Percentiles rank a stretch among this genome's conserved stretches.
These are phyloP conservation scores for Trichosporon ovoides DNA, from an alignment of 1,284 basidiomycete genomes.

Conservation along the genomic window DNA sequence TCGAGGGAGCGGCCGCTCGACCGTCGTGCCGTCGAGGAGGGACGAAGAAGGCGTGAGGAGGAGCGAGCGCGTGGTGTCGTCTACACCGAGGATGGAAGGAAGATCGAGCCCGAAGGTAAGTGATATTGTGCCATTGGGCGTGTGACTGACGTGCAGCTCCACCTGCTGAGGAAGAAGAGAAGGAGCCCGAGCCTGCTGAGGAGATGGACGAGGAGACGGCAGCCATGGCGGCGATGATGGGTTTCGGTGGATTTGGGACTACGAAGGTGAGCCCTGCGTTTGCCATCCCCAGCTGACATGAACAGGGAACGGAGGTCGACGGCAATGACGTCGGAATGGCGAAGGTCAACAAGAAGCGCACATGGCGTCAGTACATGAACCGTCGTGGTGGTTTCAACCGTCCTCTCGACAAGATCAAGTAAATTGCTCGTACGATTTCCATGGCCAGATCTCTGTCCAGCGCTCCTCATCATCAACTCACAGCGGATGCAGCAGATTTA, in stretches of 20 bases:
- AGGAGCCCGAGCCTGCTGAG: conserved; percentile 62
- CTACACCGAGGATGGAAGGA: conserved; percentile 29
- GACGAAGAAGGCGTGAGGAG: conserved; percentile 42
- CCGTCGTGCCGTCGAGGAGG: conserved; percentile 46
- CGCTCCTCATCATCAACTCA: background rate
- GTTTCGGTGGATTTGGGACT: conserved; percentile 76
- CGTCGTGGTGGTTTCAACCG: conserved; percentile 91
- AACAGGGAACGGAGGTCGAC: conserved; percentile 67
- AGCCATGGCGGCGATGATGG: conserved; percentile 87
- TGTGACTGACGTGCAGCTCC: background rate
- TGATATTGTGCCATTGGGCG: background rate
- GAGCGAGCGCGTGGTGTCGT: conserved; percentile 39
- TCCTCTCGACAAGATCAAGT: conserved; percentile 69
- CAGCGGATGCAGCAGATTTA: background rate
- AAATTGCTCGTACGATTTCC: conserved; percentile 7
- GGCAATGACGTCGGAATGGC: conserved; percentile 55
- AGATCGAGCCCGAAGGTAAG: conserved; percentile 25
- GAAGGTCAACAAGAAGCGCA: conserved; percentile 78
- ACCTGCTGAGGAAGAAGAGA: conserved; percentile 44
- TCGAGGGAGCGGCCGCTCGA: conserved; percentile 35
- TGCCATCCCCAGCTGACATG: conserved; percentile 8
- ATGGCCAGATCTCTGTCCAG: too few species aligned
- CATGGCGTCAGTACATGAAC: conserved; percentile 73
- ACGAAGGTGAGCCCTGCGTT: conserved; percentile 64
- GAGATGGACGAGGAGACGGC: conserved; percentile 60